Conservation (phyloP, 2,329 filamentous ascomycete species). For the Aspergillus pseudoglaucus region DNA sequence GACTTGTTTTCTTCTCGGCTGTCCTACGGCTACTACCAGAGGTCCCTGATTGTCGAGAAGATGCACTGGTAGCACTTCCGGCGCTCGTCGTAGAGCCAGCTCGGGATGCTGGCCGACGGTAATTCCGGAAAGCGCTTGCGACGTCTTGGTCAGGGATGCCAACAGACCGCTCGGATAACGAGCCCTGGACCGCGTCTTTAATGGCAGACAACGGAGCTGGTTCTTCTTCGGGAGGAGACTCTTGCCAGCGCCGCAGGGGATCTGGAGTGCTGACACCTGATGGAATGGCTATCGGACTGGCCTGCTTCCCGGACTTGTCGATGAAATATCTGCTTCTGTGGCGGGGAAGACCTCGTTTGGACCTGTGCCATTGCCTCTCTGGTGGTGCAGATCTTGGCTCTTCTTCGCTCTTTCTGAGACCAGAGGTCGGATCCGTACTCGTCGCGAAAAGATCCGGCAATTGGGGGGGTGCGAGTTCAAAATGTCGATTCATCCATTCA, state of each 20-base stretch:
- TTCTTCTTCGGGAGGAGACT: constrained; percentile 1
- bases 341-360: not conserved
- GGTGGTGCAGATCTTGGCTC: too few species aligned
- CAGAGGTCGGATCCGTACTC: too few species aligned
- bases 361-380: too few species aligned
- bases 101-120: not conserved
- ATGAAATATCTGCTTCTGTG: not conserved
- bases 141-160: not conserved
- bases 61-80: not conserved
- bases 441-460: too few species aligned
- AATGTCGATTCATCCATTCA: too few species aligned
- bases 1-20: not conserved
- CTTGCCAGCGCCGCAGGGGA: not conserved
- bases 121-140: not conserved
- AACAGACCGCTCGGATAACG: not conserved
- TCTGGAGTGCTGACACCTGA: not conserved
- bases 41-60: not conserved
- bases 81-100: not conserved
- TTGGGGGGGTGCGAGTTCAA: too few species aligned
- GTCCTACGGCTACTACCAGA: not conserved
- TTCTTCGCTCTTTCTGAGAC: too few species aligned
- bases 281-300: not conserved
- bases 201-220: not conserved
- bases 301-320: not conserved
- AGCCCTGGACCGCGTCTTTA: not conserved